Percentiles rank a stretch among this genome's conserved stretches.
These are phyloP conservation scores for Apiosordaria backusii DNA, from an alignment of 495 filamentous ascomycete genomes.

Conservation along the genomic window DNA sequence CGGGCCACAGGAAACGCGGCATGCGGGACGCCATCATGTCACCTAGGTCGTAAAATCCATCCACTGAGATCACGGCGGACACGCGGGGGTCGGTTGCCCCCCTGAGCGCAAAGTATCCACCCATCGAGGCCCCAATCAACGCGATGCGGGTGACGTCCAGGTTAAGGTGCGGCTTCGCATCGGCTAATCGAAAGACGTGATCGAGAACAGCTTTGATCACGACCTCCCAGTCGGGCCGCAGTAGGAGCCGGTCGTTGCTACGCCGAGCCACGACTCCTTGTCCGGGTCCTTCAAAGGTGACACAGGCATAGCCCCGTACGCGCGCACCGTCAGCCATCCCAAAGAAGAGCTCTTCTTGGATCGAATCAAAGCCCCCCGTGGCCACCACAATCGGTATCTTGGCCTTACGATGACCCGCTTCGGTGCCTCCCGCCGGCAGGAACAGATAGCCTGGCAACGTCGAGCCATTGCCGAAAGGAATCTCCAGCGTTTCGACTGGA, in stretches of 20 bases:
- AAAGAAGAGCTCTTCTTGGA: slow-evolving; percentile 48
- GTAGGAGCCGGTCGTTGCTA: slow-evolving; percentile 23
- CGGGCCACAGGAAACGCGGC: slow-evolving; percentile 26
- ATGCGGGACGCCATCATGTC: slow-evolving; percentile 31
- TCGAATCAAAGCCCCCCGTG: slow-evolving; percentile 41
- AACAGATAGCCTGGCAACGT: slow-evolving; percentile 42
- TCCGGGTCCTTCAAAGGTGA: slow-evolving; percentile 50
- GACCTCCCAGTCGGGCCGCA: slow-evolving; percentile 40
- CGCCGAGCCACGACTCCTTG: slow-evolving; percentile 40
- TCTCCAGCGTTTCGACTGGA: slow-evolving; percentile 26
- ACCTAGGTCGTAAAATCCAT: slow-evolving; percentile 41
- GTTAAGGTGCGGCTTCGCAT: slow-evolving; percentile 27
- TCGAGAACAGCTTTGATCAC: slow-evolving; percentile 35
- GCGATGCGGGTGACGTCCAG: slow-evolving; percentile 44
- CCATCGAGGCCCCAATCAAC: slow-evolving; percentile 40
- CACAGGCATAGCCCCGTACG: slow-evolving; percentile 43
- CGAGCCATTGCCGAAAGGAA: slow-evolving; percentile 37
- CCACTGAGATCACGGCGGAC: slow-evolving; percentile 44
- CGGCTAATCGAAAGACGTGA: slow-evolving; percentile 17
- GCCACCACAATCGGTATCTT: slow-evolving; percentile 44
- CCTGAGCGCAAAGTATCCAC: slow-evolving; percentile 44
- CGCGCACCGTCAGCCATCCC: slow-evolving; percentile 22
- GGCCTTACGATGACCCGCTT: not conserved
- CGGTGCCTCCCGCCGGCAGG: slow-evolving; percentile 28
- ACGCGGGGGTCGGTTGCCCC: slow-evolving; percentile 43